A percentile compares a stretch with the other conserved stretches of the same genome.
These are phyloP conservation scores for Teratosphaeria pseudoeucalypti DNA, from an alignment of 2,329 filamentous ascomycete species.

Conservation along the genomic window DNA sequence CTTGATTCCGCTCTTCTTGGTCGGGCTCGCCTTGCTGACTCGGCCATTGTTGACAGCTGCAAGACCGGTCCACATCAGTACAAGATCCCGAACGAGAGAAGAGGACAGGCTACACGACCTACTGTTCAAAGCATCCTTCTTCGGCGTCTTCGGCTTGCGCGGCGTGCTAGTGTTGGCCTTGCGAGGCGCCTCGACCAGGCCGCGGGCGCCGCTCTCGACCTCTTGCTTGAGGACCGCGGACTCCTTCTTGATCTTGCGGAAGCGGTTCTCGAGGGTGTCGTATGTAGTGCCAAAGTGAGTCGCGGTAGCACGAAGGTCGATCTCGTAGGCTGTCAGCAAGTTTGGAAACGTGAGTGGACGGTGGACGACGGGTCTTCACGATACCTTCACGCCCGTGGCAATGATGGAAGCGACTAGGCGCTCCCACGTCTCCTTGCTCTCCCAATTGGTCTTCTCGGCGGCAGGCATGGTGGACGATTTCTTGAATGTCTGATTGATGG, in stretches of 20 bases:
- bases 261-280: conserved; percentile 37
- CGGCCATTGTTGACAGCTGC: conserved; percentile 16
- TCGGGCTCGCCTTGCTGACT: conserved; percentile 13
- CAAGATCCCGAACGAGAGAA: not conserved
- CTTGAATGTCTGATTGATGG: conserved; percentile 2
- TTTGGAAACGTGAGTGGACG: not conserved
- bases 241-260: conserved; percentile 35
- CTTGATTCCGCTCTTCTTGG: conserved; percentile 17
- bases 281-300: conserved; percentile 38
- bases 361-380: not conserved
- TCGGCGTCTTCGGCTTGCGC: conserved; percentile 16
- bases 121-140: conserved; percentile 16
- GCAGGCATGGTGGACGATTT: not conserved
- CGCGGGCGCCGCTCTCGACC: conserved; percentile 14
- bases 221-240: conserved; percentile 24
- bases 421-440: conserved; percentile 26
- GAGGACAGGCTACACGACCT: conserved; percentile 1
- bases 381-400: conserved; percentile 27
- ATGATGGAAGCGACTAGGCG: conserved; percentile 32
- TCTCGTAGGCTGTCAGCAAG: conserved; percentile 21
- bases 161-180: conserved; percentile 15
- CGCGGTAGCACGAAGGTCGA: conserved; percentile 36
- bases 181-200: conserved; percentile 17
- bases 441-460: conserved; percentile 25
- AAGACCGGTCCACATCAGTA: not conserved